These are phyloP conservation scores for Cladosporium austrohemisphaericum DNA, from an alignment of 2,329 filamentous ascomycete species.

Conservation along the genomic window DNA sequence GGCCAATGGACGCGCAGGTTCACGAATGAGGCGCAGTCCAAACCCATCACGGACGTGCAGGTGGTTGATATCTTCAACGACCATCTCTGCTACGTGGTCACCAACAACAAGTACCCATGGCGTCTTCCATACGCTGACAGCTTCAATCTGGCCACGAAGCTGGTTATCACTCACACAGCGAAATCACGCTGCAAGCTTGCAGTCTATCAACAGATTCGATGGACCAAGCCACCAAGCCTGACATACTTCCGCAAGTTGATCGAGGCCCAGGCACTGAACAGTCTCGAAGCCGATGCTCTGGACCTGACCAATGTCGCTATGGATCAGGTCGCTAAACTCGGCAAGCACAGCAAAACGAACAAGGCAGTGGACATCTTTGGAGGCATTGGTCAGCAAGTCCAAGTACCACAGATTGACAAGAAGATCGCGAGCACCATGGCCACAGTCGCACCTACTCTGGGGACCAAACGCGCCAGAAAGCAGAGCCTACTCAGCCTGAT, in stretches of 20 bases:
- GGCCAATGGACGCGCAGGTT: constrained; percentile 60
- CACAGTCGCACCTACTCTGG: constrained; percentile 14
- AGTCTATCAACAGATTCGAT: constrained; percentile 82
- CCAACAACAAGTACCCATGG: constrained; percentile 66
- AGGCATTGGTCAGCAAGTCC: constrained; percentile 64
- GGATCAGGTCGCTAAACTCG: constrained; percentile 72
- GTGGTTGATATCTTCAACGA: constrained; percentile 66
- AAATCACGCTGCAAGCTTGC: constrained; percentile 92
- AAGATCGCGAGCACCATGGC: constrained; percentile 8
- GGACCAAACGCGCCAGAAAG: constrained; percentile 16
- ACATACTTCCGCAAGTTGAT: constrained; percentile 50
- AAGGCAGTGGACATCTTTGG: constrained; percentile 78
- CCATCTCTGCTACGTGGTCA: constrained; percentile 63
- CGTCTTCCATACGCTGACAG: constrained; percentile 76
- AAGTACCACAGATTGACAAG: constrained; percentile 48
- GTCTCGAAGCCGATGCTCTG: constrained; percentile 67
- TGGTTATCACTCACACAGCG: constrained; percentile 87
- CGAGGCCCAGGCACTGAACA: constrained; percentile 66
- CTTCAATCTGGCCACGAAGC: constrained; percentile 81
- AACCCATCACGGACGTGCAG: constrained; percentile 70
- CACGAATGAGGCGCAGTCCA: constrained; percentile 35
- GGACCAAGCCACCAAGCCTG: constrained; percentile 55
- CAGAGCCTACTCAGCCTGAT: constrained; percentile 28
- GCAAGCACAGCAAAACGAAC: constrained; percentile 69
- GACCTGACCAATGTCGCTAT: constrained; percentile 72